phyloP scores from a whole-genome alignment of 148 eudicot genomes.

The Spergularia marina region DNA sequence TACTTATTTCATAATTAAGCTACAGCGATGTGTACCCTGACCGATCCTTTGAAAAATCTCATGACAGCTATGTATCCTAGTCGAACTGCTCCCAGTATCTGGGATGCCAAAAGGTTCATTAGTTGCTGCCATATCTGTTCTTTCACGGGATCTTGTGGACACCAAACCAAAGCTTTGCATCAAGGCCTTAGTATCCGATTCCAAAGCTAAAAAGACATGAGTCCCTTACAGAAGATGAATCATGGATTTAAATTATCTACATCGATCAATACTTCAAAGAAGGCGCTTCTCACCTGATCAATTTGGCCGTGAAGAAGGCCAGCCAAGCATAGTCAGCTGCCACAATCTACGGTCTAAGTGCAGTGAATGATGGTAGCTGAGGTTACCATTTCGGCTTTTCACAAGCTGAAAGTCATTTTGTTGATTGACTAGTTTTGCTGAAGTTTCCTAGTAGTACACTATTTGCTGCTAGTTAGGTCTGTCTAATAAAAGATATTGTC shows the following conservation, averaged over 20 bases:
- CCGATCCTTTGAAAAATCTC: background rate
- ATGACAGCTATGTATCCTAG: slow-evolving; percentile 56
- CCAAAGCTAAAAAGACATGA: slow-evolving; percentile 28
- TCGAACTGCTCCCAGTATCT: slow-evolving; percentile 66
- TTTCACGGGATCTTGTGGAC: slow-evolving; percentile 54
- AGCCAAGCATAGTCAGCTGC: background rate
- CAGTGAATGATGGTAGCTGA: too few relatives aligned
- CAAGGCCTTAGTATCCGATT: slow-evolving; percentile 48
- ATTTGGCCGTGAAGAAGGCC: background rate
- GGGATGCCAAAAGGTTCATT: slow-evolving; percentile 49
- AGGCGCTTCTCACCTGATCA: background rate
- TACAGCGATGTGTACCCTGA: background rate
- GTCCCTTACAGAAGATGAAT: background rate
- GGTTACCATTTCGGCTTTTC: too few relatives aligned
- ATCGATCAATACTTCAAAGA: background rate
- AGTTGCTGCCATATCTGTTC: slow-evolving; percentile 63
- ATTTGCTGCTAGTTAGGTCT: slow-evolving; percentile 10
- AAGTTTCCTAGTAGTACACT: background rate
- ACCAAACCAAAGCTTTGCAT: slow-evolving; percentile 61
- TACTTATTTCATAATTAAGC: background rate
- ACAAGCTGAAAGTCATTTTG: background rate
- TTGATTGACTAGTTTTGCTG: slow-evolving; percentile 4
- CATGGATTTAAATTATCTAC: background rate
- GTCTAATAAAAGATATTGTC: background rate
- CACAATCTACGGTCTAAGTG: background rate